Conservation (phyloP, 352 stramenopile genomes). For the Globisporangium acanthophoron region DNA sequence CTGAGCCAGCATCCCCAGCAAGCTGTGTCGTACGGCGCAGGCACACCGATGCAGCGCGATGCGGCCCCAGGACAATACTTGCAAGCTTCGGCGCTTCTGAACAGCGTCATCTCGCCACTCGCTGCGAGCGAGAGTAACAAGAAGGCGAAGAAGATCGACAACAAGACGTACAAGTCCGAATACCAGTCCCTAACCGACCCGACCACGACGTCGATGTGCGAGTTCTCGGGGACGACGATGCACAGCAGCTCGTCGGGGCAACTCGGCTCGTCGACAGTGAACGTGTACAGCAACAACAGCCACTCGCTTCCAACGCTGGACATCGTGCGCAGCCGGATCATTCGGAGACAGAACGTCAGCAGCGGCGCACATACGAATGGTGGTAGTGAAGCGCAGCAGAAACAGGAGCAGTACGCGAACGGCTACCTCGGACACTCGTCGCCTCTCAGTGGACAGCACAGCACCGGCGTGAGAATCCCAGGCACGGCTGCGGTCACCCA, state of each 20-base stretch:
- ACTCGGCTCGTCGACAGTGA: slow-evolving; percentile 1
- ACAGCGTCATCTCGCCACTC: slow-evolving; percentile 70
- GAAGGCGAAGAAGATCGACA: slow-evolving; percentile 65
- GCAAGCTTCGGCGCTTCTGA: slow-evolving; percentile 30
- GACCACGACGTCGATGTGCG: slow-evolving; percentile 12
- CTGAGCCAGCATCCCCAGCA: slow-evolving; percentile 16
- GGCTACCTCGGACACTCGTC: slow-evolving; percentile 19
- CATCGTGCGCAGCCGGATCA: slow-evolving; percentile 60
- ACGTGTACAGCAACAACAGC: slow-evolving; percentile 20
- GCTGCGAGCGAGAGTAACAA: slow-evolving; percentile 60
- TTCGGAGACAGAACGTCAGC: slow-evolving; percentile 39
- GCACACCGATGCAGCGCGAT: slow-evolving; percentile 16
- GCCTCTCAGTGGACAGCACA: slow-evolving; percentile 1
- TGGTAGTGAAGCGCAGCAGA: slow-evolving; percentile 12
- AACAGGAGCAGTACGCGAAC: slow-evolving; percentile 19
- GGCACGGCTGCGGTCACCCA: neutral
- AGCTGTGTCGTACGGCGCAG: slow-evolving; percentile 5
- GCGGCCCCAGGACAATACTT: slow-evolving; percentile 22
- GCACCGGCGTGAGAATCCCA: neutral
- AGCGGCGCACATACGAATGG: slow-evolving; percentile 10
- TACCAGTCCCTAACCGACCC: slow-evolving; percentile 18
- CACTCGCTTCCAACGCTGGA: slow-evolving; percentile 45
- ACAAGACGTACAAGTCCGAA: slow-evolving; percentile 33
- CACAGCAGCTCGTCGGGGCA: slow-evolving; percentile 1
- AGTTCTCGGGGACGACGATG: slow-evolving; percentile 9